Evolutionary conservation across 306 rosid genomes (phyloP).

Genomic region (Corylus avellana): DNA sequence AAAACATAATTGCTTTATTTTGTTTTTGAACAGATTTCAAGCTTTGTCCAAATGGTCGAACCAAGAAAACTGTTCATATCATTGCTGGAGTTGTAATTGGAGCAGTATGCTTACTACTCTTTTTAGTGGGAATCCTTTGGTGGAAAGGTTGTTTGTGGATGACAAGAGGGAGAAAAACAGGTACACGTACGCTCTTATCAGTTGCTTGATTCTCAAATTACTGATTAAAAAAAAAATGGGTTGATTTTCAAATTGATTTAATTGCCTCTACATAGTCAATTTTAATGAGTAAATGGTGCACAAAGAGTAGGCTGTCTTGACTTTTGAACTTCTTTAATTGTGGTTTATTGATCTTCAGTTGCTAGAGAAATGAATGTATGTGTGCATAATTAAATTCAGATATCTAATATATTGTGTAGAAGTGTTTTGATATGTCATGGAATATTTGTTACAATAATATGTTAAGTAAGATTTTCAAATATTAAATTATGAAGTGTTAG

Average conservation of each 20-base stretch:
- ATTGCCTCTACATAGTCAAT: neutral
- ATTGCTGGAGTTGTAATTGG: conserved; percentile 40
- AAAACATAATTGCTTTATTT: neutral
- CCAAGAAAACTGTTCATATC: conserved; percentile 30
- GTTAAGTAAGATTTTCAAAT: neutral
- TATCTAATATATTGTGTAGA: neutral
- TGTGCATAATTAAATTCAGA: neutral
- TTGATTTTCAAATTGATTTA: neutral
- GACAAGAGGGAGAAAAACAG: conserved; percentile 32
- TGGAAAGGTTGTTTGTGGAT: conserved; percentile 46
- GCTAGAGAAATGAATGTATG: neutral
- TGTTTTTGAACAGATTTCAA: conserved; percentile 41
- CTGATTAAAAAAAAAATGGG: neutral
- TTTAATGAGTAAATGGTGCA: neutral
- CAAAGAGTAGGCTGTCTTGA: neutral
- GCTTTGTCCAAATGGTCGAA: conserved; percentile 43
- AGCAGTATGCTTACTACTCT: conserved; percentile 37
- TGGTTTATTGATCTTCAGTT: neutral
- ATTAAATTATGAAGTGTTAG: neutral
- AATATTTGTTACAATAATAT: neutral
- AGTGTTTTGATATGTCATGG: neutral
- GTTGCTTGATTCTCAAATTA: conserved; percentile 6
- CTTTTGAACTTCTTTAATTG: neutral
- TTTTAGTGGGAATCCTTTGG: conserved; percentile 51
- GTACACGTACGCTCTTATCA: conserved; percentile 27